Evolutionary conservation across 768 basidiomycete genomes (phyloP), one percentile per base, ranked within the genome.

Genomic region (Lactifluus echinatus): DNA sequence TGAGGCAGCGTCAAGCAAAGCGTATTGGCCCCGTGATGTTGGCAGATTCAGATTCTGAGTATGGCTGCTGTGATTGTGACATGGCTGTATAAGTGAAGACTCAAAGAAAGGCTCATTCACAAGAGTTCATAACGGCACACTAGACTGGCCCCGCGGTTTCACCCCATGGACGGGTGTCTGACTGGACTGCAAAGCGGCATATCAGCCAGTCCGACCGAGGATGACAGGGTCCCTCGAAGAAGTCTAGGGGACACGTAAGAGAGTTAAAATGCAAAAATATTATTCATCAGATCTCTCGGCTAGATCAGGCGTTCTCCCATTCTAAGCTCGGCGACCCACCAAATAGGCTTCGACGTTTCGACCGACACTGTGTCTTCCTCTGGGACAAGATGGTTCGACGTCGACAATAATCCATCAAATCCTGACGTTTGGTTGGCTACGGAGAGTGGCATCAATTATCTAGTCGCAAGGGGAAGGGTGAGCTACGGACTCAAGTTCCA

Each of bases 311-410:
- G 6, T 39, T 50, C 24, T 47, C 56, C n/a, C 24, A 11, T 31
- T 53, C 55, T 57, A 59, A 93, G 69, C 68, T 93, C 92, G 49
- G 79, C 84, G 23, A 86, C 87, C 95, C 94, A 99, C 80, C 90
- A 86, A 42, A 99, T 87, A 0, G 93, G 88, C 49, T 77, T 80
- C 23, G 85, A 80, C 0, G 93, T 97, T 66, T 79, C 79, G 50
- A 97, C 74, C 66, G 77, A 81, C 5, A 96, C 87, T 1, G 76
- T 67, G 19, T 76, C 72, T 59, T 87, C 78, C 1, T 77, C 76
- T 0, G 84, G 83, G 0, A 91, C 67, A 7, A 99, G 76, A 63
- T 96, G 93, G 65, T 99, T 99, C 0, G 94, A 97, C 0, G 94
- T 96, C 0, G 95, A 98, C 0, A 99, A 70, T 23, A 91, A 65